Base-by-base conservation (phyloP, 2,329 filamentous ascomycete species). In the Pseudocercospora crystallina region DNA sequence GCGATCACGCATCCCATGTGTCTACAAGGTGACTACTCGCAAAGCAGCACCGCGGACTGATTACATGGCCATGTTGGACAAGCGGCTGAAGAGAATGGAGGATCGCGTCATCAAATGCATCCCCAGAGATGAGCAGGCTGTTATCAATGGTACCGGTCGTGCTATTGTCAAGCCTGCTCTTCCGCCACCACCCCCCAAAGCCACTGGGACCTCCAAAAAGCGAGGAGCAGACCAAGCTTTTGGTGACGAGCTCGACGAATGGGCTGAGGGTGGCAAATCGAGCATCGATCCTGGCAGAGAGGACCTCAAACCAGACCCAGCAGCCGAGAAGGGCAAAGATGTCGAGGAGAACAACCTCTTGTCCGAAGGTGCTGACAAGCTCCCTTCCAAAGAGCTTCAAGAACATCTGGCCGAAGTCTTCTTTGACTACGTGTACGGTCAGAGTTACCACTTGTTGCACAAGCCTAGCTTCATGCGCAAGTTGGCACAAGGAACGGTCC, bases 51-150 rank as follows among this genome's bases (percentile, higher is more conserved):
- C 94, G 2, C 81, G 94, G 45, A 97, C 94, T 13, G 94, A 97
- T 71, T 97, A 97, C 71, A 97, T 97, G 94, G 90, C 91, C 36
- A 97, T 97, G 90, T 75, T 97, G 62, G 94, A 97, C 73, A 96
- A 96, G 73, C 82, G 94, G 46, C 71, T 97, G 60, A 96, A 95
- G 76, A 81, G 92, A 50, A 97, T 97, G 94, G 94, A 99, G 71
- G 92, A 97, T 65, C 86, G 92, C 49, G 94, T 97, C 56, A 95
- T 97, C 73, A 96, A 96, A 69, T 86, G 92, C 51, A 87, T 97
- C 26, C 92, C 94, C 0, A 95, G 92, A 66, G 82, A 89, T 36
- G 90, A 95, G 57, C 80, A 89, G 56, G 84, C 87, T 36, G 76
- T 82, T 20, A 78, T 86, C 51, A 75, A 80, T 8, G 77, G 80